These are phyloP conservation scores for Apiospora phragmitis DNA, from an alignment of 2,329 filamentous ascomycete genomes.

Conservation along the genomic window DNA sequence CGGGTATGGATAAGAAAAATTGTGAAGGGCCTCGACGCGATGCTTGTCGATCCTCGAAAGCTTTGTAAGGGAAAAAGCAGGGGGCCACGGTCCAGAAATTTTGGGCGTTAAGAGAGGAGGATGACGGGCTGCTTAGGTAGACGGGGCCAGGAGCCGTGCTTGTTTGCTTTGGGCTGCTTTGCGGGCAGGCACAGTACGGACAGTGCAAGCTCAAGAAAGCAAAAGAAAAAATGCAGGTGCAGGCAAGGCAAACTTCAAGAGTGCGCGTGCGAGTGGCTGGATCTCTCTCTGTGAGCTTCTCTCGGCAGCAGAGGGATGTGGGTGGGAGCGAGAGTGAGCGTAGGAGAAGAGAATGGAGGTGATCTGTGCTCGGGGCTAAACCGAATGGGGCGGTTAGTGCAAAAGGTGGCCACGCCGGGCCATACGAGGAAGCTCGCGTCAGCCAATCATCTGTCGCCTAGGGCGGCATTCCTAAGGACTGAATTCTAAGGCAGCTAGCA, in stretches of 20 bases:
- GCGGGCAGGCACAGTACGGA: background rate
- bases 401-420: background rate
- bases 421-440: background rate
- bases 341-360: background rate
- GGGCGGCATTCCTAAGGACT: background rate
- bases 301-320: background rate
- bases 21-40: conserved; percentile 6
- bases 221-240: background rate
- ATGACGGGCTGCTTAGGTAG: conserved; percentile 1
- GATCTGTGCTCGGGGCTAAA: background rate
- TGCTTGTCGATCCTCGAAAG: conserved; percentile 11
- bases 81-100: conserved; percentile 1
- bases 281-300: background rate
- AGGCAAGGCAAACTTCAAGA: background rate
- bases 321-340: background rate
- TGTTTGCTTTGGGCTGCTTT: conserved; percentile 3
- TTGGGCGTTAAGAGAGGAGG: conserved; percentile 7
- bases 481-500: background rate
- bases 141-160: background rate
- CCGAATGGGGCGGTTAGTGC: background rate
- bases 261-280: too few relatives aligned
- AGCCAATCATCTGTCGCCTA: background rate
- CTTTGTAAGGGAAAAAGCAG: conserved; percentile 8
- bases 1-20: background rate
- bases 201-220: background rate